phyloP scores from a whole-genome alignment of 2,329 filamentous ascomycete species.

The Botryotinia globosa region DNA sequence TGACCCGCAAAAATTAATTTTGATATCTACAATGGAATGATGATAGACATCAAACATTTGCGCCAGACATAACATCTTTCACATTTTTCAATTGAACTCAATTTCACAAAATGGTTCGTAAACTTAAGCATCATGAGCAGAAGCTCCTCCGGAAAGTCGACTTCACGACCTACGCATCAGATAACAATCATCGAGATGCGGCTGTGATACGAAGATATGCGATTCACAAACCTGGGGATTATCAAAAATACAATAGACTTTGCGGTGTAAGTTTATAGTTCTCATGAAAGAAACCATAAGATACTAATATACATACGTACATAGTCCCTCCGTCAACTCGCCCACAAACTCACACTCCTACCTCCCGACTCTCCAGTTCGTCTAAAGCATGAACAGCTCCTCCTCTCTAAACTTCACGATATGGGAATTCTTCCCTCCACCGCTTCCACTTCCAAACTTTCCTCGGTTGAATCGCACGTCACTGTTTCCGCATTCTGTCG shows the following conservation, averaged over 20 bases:
- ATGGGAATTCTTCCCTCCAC: conserved; percentile 78
- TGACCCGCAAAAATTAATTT: conserved; percentile 11
- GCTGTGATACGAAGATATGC: conserved; percentile 79
- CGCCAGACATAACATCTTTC: conserved; percentile 2
- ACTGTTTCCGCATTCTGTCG: conserved; percentile 88
- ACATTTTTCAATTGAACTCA: not conserved
- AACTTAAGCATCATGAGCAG: conserved; percentile 95
- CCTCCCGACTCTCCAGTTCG: conserved; percentile 76
- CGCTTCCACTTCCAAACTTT: conserved; percentile 66
- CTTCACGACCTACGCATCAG: conserved; percentile 90
- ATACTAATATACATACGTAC: conserved; percentile 32
- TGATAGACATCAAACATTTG: not conserved
- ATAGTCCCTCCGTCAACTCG: conserved; percentile 81
- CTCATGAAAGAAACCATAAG: not conserved
- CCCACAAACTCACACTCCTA: conserved; percentile 81
- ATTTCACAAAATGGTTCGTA: conserved; percentile 73
- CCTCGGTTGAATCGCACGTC: conserved; percentile 80
- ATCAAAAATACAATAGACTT: conserved; percentile 64
- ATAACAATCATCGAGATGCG: conserved; percentile 81
- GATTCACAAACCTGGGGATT: conserved; percentile 86
- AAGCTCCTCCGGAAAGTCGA: conserved; percentile 91
- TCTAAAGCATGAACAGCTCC: conserved; percentile 77
- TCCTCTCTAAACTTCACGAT: conserved; percentile 88
- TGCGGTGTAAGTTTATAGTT: conserved; percentile 57
- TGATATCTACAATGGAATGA: not conserved